Conservation (phyloP, 345 rosid species). For the Moringa oleifera region DNA sequence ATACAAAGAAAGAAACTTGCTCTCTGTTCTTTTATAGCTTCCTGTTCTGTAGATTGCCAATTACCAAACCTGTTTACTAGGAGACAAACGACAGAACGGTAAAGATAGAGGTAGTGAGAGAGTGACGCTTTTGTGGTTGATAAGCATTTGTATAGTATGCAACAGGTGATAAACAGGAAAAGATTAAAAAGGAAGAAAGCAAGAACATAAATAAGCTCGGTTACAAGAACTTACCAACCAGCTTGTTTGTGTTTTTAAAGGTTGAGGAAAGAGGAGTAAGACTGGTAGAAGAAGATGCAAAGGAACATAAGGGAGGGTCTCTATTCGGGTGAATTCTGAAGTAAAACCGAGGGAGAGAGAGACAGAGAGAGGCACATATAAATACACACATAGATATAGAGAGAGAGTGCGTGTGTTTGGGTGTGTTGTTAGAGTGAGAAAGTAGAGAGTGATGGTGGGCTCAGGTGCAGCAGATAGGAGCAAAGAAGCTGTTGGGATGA, state of each 20-base stretch:
- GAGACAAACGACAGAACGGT: conserved; percentile 22
- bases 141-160: conserved; percentile 16
- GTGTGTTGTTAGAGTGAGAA: background rate
- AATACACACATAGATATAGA: conserved; percentile 1
- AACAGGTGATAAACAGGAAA: too few relatives aligned
- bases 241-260: conserved; percentile 13
- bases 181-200: background rate
- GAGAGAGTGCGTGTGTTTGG: conserved; percentile 1
- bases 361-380: background rate
- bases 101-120: conserved; percentile 24
- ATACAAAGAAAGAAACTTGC: too few relatives aligned
- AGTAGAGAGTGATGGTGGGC: conserved; percentile 84
- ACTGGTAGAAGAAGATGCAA: conserved; percentile 14
- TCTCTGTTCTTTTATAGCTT: background rate
- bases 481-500: conserved; percentile 99
- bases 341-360: conserved; percentile 7
- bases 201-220: background rate
- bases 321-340: conserved; percentile 15
- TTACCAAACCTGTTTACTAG: conserved; percentile 16
- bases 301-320: conserved; percentile 13
- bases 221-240: conserved; percentile 5
- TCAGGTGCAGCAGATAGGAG: conserved; percentile 92
- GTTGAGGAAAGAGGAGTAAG: conserved; percentile 25
- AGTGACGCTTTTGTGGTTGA: conserved; percentile 25
- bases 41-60: conserved; percentile 13